Base-by-base conservation (phyloP, 2,329 filamentous ascomycete genomes). In the Cladosporium sp. region DNA sequence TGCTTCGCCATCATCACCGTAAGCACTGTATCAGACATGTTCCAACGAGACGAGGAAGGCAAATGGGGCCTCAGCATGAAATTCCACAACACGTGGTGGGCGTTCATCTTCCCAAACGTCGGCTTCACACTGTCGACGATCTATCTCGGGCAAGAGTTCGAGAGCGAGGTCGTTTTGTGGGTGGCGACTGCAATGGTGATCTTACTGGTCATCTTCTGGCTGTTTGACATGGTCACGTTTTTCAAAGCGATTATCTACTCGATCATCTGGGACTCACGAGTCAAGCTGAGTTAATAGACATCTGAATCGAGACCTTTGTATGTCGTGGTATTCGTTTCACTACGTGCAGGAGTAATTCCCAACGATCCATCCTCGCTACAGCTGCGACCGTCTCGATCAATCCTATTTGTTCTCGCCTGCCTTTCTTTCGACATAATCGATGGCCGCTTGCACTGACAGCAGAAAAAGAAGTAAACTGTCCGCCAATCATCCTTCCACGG, bases 71-170 rank as follows among this genome's bases (percentile, higher is more conserved):
- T 61, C 2, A 61, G n/a, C 14, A 74, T 74, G 73, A 65, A 60
- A 0, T 75, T 85, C 82, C 74, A 79, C 78, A 46, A 77, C 79
- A 54, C 79, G 69, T 76, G 89, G 86, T 88, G 84, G 82, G 85
- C 85, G 1, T 86, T 88, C 73, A 84, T 90, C 28, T 90, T 90
- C 70, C 87, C 87, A 6, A 89, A 90, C 66, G 85, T 85, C 1
- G 88, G 88, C 0, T 85, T 89, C 66, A 86, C 85, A 1, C 79
- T 89, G 54, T 83, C 85, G 0, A 84, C 83, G 8, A 86, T 89
- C 51, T 77, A 83, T 8, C 79, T 89, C 46, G 87, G 85, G 1
- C 79, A 70, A 43, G 65, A 69, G 25, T 75, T 89, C 13, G 75
- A 80, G 1, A 89, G 85, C 69, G 68, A 79, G 0, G 84, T 79